phyloP scores from a whole-genome alignment of 208 protist species.

The Vickermania spadyakhi region DNA sequence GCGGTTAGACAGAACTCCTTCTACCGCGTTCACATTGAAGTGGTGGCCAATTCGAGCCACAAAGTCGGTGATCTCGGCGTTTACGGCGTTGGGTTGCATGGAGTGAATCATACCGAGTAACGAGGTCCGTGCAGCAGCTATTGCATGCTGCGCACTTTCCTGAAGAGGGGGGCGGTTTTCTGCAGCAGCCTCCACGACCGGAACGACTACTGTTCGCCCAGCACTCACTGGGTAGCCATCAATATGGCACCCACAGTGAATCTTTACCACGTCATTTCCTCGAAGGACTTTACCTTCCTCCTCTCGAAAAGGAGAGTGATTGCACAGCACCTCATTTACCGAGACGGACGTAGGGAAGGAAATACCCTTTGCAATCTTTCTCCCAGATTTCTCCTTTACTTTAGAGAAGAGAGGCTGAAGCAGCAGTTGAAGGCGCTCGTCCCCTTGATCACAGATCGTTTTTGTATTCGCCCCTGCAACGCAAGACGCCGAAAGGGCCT shows the following conservation, averaged over 20 bases:
- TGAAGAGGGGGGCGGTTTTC: not conserved
- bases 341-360: conserved; percentile 97
- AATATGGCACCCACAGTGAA: conserved; percentile 96
- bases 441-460: conserved; percentile 57
- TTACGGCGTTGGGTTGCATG: conserved; percentile 63
- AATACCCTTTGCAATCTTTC: conserved; percentile 80
- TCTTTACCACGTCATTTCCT: conserved; percentile 95
- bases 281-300: conserved; percentile 60
- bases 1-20: conserved; percentile 97
- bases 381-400: conserved; percentile 37
- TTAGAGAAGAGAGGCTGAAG: conserved; percentile 59
- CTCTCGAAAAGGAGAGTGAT: conserved; percentile 90
- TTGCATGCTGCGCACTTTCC: conserved; percentile 17
- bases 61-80: conserved; percentile 89
- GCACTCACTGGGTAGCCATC: conserved; percentile 95
- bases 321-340: conserved; percentile 95
- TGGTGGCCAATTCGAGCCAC: conserved; percentile 86
- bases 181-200: conserved; percentile 2
- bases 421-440: conserved; percentile 32
- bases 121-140: conserved; percentile 92
- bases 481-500: conserved; percentile 46
- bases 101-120: conserved; percentile 80
- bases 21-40: conserved; percentile 89
- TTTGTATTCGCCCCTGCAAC: conserved; percentile 71
- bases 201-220: conserved; percentile 91